Base-by-base conservation (phyloP, 352 stramenopile genomes). In the Phytophthora chlamydospora region DNA sequence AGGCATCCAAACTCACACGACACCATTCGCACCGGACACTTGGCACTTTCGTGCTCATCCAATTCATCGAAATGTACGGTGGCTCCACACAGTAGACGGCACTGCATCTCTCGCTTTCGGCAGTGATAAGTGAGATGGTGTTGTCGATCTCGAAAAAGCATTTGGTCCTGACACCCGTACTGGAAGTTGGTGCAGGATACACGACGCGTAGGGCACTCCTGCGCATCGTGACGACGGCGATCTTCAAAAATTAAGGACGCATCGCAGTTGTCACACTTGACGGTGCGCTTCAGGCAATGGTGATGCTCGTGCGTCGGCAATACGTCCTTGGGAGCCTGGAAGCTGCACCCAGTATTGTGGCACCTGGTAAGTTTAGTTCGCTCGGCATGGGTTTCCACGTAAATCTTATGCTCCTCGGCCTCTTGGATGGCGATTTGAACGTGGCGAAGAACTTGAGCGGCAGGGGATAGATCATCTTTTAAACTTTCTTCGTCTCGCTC, bases 221-320 rank as follows among this genome's bases (percentile, higher is more conserved):
- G 35, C 0, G 45, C 35, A 17, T 87, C 65, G 33, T 89, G 81
- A 5, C 43, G 40, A 10, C 47, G 38, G 13, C 75, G 69, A 2
- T 71, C 47, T 51, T 84, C 75, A 45, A 78, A 80, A 13, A 75
- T 60, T 8, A 89, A 59, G 1, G 44, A 29, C 0, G 55, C 19
- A 12, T 53, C 32, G 38, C 85, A 94, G 12, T 60, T 69, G 10
- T 89, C 85, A 39, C 85, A 94, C 10, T 66, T 60, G 17, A 91
- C 65, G 0, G 31, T 60, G 10, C 85, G 76, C 34, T 83, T 86
- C 1, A 49, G 13, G 33, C 83, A 94, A 21, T 87, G 71, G 31
- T 89, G 68, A 2, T 72, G 65, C 54, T 94, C 80, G 39, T 94
- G 85, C 4, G 65, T 70, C 0, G 70, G 44, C 11, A 94, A 70